Evolutionary conservation across 257 asterid genomes (phyloP).

Genomic region (Sherardia arvensis): DNA sequence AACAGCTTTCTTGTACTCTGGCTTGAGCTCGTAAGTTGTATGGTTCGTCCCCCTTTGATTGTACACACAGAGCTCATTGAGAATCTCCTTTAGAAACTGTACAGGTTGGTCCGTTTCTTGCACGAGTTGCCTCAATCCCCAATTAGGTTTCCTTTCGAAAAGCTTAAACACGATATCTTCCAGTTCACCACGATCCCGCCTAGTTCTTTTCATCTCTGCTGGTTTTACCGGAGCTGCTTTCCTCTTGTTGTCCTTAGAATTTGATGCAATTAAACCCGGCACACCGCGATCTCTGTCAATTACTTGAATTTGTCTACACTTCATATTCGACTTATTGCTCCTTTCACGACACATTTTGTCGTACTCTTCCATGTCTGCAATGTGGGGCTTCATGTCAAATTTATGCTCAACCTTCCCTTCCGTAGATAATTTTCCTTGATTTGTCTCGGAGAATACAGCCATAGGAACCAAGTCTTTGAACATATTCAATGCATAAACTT

Average conservation of each 20-base stretch:
- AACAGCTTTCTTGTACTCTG: conserved; percentile 81
- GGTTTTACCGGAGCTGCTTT: conserved; percentile 71
- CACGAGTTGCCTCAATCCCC: conserved; percentile 89
- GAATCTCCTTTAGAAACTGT: conserved; percentile 80
- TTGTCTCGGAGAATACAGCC: conserved; percentile 67
- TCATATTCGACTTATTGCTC: conserved; percentile 79
- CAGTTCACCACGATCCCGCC: conserved; percentile 86
- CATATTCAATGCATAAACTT: conserved; percentile 76
- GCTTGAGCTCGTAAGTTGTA: conserved; percentile 89
- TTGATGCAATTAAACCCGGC: conserved; percentile 58
- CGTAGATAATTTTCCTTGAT: conserved; percentile 38
- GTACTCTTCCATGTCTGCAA: conserved; percentile 42
- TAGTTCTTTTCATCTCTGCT: conserved; percentile 70
- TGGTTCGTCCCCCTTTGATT: conserved; percentile 87
- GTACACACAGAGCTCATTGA: conserved; percentile 80
- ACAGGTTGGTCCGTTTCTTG: conserved; percentile 95
- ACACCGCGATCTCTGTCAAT: conserved; percentile 83
- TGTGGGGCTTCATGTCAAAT: conserved; percentile 89
- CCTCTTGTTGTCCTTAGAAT: conserved; percentile 83
- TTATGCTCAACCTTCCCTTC: conserved; percentile 95
- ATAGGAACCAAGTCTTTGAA: conserved; percentile 85
- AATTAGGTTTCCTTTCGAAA: conserved; percentile 80
- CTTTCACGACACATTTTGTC: conserved; percentile 89
- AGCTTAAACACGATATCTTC: conserved; percentile 96
- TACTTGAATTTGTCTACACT: conserved; percentile 90